Evolutionary conservation across 306 rosid genomes (phyloP).

Genomic region (Senna siamea): DNA sequence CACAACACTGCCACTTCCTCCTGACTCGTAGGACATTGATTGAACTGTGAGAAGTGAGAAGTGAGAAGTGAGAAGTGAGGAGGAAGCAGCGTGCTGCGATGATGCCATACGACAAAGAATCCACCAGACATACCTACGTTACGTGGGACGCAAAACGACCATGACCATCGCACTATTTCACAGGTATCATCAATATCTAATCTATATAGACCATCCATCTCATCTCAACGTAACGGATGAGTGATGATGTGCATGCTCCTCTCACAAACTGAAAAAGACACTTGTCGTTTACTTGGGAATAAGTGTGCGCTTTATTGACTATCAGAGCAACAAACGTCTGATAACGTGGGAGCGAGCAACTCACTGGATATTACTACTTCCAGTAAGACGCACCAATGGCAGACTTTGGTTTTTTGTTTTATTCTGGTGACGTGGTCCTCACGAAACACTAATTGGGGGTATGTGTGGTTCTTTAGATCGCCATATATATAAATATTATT

Average conservation of each 20-base stretch:
- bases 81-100: neutral
- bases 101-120: slow-evolving; percentile 8
- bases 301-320: neutral
- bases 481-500: neutral
- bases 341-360: slow-evolving; percentile 18
- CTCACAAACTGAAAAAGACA: neutral
- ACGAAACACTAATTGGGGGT: neutral
- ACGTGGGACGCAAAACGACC: too few relatives aligned
- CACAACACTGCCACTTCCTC: neutral
- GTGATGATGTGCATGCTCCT: too few relatives aligned
- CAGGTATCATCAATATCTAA: too few relatives aligned
- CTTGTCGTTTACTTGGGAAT: slow-evolving; percentile 19
- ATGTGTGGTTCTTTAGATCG: neutral
- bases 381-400: neutral
- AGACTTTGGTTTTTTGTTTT: neutral
- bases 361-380: slow-evolving; percentile 2
- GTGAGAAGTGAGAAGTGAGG: too few relatives aligned
- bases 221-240: too few relatives aligned
- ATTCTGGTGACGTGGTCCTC: slow-evolving; percentile 1
- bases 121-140: neutral
- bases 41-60: neutral
- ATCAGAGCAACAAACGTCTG: neutral
- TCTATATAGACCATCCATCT: too few relatives aligned
- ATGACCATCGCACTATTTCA: too few relatives aligned
- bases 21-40: slow-evolving; percentile 28